Evolutionary conservation across 1,284 basidiomycete genomes (phyloP).

Genomic region (Moesziomyces sp.): DNA sequence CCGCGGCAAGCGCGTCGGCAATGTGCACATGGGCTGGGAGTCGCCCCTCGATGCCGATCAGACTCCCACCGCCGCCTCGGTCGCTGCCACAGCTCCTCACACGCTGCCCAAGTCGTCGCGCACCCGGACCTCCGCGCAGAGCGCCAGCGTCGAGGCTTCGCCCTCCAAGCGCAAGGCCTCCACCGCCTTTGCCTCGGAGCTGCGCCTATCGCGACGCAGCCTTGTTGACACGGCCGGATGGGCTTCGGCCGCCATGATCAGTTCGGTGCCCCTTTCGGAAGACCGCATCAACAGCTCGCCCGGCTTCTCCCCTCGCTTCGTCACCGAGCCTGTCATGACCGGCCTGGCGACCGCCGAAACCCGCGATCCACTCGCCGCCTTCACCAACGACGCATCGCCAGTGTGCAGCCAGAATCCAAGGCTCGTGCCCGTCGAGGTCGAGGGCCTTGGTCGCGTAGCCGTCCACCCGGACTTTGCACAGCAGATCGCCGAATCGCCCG

Average conservation of each 20-base stretch:
- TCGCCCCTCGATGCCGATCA: conserved; percentile 28
- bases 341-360: conserved; percentile 18
- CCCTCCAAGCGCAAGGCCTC: conserved; percentile 47
- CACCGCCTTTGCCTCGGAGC: conserved; percentile 43
- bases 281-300: conserved; percentile 32
- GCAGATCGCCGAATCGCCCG: conserved; percentile 42
- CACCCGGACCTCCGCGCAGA: conserved; percentile 2
- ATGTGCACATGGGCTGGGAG: conserved; percentile 53
- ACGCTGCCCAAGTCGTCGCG: conserved; percentile 26
- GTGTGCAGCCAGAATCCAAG: conserved; percentile 21
- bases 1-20: conserved; percentile 45
- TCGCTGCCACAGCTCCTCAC: conserved; percentile 30
- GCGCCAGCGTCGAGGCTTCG: conserved; percentile 9
- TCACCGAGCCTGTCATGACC: conserved; percentile 24
- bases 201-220: conserved; percentile 37
- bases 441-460: conserved; percentile 44
- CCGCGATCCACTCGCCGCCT: conserved; percentile 36
- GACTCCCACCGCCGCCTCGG: conserved; percentile 20
- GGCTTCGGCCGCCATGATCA: conserved; percentile 50
- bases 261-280: conserved; percentile 35
- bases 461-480: conserved; percentile 43
- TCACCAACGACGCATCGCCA: conserved; percentile 22
- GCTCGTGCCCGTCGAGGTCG: conserved; percentile 48
- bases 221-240: conserved; percentile 49
- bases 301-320: conserved; percentile 34